phyloP scores from a whole-genome alignment of 805 yeast genomes.

The Saccharomyces jurei region DNA sequence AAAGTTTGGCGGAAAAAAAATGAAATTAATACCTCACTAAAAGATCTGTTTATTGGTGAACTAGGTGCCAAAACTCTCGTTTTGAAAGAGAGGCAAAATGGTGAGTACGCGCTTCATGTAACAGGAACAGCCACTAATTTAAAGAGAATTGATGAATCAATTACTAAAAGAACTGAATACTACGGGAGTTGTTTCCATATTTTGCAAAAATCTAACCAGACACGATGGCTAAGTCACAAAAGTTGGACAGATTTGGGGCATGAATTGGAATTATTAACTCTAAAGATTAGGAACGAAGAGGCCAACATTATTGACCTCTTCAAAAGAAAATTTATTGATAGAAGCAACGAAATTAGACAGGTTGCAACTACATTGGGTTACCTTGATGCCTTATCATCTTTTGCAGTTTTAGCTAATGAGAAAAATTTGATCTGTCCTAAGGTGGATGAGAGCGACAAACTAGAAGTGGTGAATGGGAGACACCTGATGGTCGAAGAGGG shows the following conservation, averaged over 20 bases:
- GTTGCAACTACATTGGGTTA: slow-evolving; percentile 49
- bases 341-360: slow-evolving; percentile 41
- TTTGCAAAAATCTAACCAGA: slow-evolving; percentile 35
- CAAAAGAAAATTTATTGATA: slow-evolving; percentile 37
- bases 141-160: slow-evolving; percentile 13
- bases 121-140: slow-evolving; percentile 32
- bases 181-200: slow-evolving; percentile 19
- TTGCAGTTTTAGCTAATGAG: slow-evolving; percentile 66
- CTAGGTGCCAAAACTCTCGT: slow-evolving; percentile 27
- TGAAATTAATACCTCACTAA: slow-evolving; percentile 24
- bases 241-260: slow-evolving; percentile 50
- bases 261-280: slow-evolving; percentile 37
- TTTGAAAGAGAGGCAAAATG: slow-evolving; percentile 36
- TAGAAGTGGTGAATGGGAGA: slow-evolving; percentile 58
- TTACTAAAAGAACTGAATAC: slow-evolving; percentile 6
- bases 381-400: slow-evolving; percentile 65
- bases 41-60: slow-evolving; percentile 21
- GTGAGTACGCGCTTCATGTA: slow-evolving; percentile 43
- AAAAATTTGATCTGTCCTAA: slow-evolving; percentile 58
- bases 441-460: slow-evolving; percentile 40
- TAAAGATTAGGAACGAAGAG: slow-evolving; percentile 50
- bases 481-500: slow-evolving; percentile 85
- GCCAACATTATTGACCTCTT: slow-evolving; percentile 42
- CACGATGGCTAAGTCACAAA: slow-evolving; percentile 38
- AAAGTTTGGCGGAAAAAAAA: slow-evolving; percentile 22